Conservation (phyloP, 139 green algal genomes). For the Tetradesmus lagerheimii region DNA sequence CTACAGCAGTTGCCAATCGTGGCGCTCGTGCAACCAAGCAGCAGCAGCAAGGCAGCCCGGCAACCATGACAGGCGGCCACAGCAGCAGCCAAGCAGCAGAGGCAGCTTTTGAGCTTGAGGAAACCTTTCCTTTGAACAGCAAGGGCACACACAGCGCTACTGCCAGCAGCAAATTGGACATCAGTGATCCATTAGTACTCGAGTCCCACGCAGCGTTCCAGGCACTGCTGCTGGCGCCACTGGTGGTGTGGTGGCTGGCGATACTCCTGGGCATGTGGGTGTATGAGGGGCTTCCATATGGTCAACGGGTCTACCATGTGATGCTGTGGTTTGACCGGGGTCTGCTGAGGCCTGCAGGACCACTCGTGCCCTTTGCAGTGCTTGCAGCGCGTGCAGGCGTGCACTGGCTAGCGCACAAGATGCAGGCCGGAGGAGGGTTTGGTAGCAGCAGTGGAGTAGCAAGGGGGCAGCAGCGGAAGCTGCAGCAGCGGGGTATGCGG, state of each 20-base stretch:
- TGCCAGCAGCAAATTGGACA: neutral
- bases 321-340: slow-evolving; percentile 46
- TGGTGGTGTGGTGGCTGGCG: slow-evolving; percentile 42
- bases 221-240: neutral
- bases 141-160: neutral
- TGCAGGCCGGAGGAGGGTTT: neutral
- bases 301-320: slow-evolving; percentile 23
- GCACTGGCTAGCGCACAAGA: neutral
- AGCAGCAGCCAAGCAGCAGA: neutral
- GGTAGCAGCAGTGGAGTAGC: neutral
- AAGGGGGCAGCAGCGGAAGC: neutral
- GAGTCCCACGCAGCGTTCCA: slow-evolving; percentile 32
- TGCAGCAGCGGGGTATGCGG: neutral
- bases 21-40: neutral
- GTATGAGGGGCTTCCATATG: slow-evolving; percentile 35
- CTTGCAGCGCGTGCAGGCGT: neutral
- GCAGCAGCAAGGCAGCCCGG: neutral
- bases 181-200: slow-evolving; percentile 20
- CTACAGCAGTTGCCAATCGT: neutral
- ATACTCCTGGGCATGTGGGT: neutral
- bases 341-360: slow-evolving; percentile 38
- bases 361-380: slow-evolving; percentile 39
- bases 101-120: neutral
- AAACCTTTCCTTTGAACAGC: neutral
- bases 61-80: neutral